phyloP scores from a whole-genome alignment of 768 basidiomycete genomes.

The Sporobolomyces roseus region DNA sequence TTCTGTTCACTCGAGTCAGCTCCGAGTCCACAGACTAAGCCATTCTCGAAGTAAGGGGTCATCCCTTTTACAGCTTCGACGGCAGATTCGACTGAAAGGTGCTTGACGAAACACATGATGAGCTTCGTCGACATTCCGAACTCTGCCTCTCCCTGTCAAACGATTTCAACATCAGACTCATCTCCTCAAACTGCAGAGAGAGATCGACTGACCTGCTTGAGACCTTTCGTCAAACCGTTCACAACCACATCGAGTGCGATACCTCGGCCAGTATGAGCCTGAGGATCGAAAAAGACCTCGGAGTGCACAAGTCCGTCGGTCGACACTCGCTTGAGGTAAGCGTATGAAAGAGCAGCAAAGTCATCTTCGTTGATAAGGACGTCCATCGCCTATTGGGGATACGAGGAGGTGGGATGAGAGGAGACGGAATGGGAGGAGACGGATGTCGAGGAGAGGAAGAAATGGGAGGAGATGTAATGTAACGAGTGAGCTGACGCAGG shows the following conservation, averaged over 20 bases:
- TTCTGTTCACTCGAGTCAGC: constrained; percentile 34
- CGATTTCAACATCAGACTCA: too few species aligned
- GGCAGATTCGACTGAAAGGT: constrained; percentile 28
- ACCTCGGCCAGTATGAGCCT: constrained; percentile 40
- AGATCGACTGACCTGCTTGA: constrained; percentile 12
- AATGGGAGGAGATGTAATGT: too few species aligned
- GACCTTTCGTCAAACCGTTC: constrained; percentile 36
- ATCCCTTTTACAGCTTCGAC: constrained; percentile 29
- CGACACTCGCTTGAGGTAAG: constrained; percentile 35
- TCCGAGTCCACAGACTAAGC: constrained; percentile 38
- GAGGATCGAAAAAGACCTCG: constrained; percentile 41
- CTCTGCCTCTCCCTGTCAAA: constrained; percentile 20
- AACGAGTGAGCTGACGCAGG: too few species aligned
- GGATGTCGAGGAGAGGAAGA: too few species aligned
- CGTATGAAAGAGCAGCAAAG: constrained; percentile 37
- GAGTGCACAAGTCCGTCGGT: constrained; percentile 38
- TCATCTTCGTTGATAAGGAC: constrained; percentile 38
- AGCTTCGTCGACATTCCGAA: constrained; percentile 40
- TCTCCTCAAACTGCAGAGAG: neutral
- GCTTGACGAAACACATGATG: constrained; percentile 41
- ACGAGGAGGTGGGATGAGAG: neutral
- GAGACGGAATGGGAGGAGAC: neutral
- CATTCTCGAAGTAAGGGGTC: constrained; percentile 30
- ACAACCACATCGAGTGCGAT: constrained; percentile 36
- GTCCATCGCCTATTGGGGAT: constrained; percentile 40